Percentiles rank a stretch among this genome's conserved stretches.
These are phyloP conservation scores for Cicer pinnatifidum DNA, from an alignment of 306 rosid species.

Conservation along the genomic window DNA sequence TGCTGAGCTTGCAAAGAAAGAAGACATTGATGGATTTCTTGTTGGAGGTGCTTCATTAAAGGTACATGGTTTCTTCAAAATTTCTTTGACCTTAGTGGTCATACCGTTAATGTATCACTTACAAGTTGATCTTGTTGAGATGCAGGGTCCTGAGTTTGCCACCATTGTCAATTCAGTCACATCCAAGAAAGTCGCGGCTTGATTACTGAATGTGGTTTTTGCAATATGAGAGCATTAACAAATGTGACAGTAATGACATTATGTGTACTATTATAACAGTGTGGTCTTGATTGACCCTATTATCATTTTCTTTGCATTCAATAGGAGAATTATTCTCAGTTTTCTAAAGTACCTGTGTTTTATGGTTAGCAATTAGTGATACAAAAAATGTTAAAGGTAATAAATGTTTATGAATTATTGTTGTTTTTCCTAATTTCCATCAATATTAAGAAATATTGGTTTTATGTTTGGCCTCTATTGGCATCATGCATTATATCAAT, in stretches of 20 bases:
- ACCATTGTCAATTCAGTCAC: constrained; percentile 83
- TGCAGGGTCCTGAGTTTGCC: constrained; percentile 95
- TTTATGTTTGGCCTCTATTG: not conserved
- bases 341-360: constrained; percentile 51
- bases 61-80: constrained; percentile 62
- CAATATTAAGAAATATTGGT: constrained; percentile 7
- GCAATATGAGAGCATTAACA: constrained; percentile 47
- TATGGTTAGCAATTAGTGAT: constrained; percentile 41
- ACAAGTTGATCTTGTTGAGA: constrained; percentile 41
- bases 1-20: constrained; percentile 92
- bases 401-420: constrained; percentile 41
- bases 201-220: constrained; percentile 47
- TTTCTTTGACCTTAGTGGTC: not conserved
- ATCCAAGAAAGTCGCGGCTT: constrained; percentile 92
- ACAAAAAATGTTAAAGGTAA: constrained; percentile 44
- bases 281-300: constrained; percentile 42
- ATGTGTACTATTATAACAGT: constrained; percentile 33
- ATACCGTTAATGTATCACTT: not conserved
- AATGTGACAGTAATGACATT: constrained; percentile 37
- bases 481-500: not conserved
- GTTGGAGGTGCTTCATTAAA: constrained; percentile 98
- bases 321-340: constrained; percentile 42
- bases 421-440: constrained; percentile 25
- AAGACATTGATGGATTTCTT: constrained; percentile 96
- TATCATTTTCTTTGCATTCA: constrained; percentile 34